phyloP scores from a whole-genome alignment of 768 basidiomycete species.

The Neoboletus magnificus region DNA sequence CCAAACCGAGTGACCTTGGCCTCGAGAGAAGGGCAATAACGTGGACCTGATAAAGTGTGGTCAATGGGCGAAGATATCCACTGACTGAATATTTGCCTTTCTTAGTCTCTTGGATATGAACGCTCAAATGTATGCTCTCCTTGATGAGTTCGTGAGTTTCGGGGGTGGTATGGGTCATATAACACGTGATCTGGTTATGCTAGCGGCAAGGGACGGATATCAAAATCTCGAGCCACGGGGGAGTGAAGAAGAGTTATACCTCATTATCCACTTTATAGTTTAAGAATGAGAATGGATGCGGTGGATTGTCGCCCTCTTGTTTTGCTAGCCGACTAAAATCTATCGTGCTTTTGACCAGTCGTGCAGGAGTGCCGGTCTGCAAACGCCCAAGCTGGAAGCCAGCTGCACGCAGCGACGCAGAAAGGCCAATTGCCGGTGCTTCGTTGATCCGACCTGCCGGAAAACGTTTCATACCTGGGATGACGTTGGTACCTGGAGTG shows the following conservation, averaged over 20 bases:
- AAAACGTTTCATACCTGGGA: constrained; percentile 60
- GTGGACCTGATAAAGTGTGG: constrained; percentile 53
- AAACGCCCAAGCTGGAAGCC: constrained; percentile 82
- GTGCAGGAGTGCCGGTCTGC: constrained; percentile 85
- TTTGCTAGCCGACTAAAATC: constrained; percentile 56
- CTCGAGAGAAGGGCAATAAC: constrained; percentile 90
- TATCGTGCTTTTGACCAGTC: constrained; percentile 68
- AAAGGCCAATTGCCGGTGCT: constrained; percentile 68
- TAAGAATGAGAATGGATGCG: constrained; percentile 75
- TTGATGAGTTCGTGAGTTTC: constrained; percentile 72
- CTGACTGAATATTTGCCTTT: constrained; percentile 50
- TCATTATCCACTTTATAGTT: constrained; percentile 67
- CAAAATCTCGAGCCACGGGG: background rate
- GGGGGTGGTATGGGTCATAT: constrained; percentile 67
- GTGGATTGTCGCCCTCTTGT: constrained; percentile 65
- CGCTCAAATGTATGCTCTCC: constrained; percentile 70
- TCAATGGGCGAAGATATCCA: background rate
- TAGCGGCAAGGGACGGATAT: constrained; percentile 27
- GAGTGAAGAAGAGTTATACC: constrained; percentile 35
- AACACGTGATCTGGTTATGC: constrained; percentile 74
- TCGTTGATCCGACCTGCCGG: constrained; percentile 79
- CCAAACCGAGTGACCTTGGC: constrained; percentile 81
- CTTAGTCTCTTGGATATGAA: constrained; percentile 87
- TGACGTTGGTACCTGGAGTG: background rate
- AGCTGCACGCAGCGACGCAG: constrained; percentile 66